Evolutionary conservation across 2,329 filamentous ascomycete genomes (phyloP), one percentile per base, ranked within the genome.

Genomic region (Podosphaera leucotricha): DNA sequence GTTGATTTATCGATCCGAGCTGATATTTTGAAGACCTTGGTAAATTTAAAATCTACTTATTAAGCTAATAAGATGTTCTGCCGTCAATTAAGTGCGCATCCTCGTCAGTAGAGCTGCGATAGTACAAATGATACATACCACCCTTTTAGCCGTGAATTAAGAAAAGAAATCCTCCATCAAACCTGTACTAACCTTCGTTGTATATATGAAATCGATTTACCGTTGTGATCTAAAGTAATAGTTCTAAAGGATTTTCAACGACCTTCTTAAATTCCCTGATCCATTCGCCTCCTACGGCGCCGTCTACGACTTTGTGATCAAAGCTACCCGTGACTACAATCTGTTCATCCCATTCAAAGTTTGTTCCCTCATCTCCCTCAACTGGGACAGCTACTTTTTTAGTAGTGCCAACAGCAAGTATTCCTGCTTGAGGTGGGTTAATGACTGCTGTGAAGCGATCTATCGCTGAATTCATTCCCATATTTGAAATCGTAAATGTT

Each of bases 401-500:
- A 55, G 83, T 85, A 53, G 85, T 92, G 57, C 92, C 90, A 47
- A 98, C 82, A 45, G 90, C 87, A 50, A 98, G 72, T 61, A 98
- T 98, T 59, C 77, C 80, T 44, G 90, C 82, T 69, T 98, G 92
- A 44, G 90, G 90, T 53, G 92, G 90, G 75, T 98, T 98, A 72
- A 98, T 93, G 59, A 98, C 81, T 54, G 90, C 90, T 43, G 90
- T 95, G 68, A 98, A 98, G 62, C 86, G 76, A 66, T 95, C 86
- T 50, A 98, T 79, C 43, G 90, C 87, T 41, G 77, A 60, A 74
- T 98, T 98, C 90, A 98, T 98, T 64, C 90, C 90, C 90, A 98
- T 92, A 76, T 98, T 98, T 67, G 83, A 92, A 66, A 98, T 95
- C 63, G 87, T 94, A 67, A 98, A 93, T 61, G 84, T 92, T 62